Conservation (phyloP, 768 basidiomycete genomes). For the Lactarius sp. region DNA sequence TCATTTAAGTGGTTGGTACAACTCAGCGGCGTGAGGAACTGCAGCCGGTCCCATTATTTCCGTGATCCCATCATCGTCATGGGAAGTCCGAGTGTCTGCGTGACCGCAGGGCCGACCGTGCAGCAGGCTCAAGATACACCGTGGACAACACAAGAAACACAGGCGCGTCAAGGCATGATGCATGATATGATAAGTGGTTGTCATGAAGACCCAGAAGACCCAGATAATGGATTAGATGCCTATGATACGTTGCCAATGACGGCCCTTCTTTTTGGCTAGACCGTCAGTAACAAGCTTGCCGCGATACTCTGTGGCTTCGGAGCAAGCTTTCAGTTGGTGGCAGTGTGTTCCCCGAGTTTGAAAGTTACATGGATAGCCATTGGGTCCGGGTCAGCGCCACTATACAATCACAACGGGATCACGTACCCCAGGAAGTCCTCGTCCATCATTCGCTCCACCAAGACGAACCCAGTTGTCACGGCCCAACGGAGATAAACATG, state of each 20-base stretch:
- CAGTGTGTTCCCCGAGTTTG: background rate
- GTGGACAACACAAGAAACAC: background rate
- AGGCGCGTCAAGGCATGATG: background rate
- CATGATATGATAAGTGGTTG: background rate
- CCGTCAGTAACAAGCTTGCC: background rate
- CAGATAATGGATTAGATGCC: background rate
- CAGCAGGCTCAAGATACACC: background rate
- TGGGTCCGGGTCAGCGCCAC: background rate
- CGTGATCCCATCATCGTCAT: background rate
- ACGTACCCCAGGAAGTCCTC: background rate
- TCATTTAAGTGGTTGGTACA: background rate
- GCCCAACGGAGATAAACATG: background rate
- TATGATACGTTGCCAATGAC: background rate
- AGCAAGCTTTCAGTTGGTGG: background rate
- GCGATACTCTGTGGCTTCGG: background rate
- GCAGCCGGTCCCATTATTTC: background rate
- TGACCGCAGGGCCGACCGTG: background rate
- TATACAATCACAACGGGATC: background rate
- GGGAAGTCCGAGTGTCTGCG: background rate
- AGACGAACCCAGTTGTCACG: background rate
- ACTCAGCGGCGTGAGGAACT: background rate
- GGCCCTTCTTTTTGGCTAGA: background rate
- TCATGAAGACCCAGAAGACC: background rate
- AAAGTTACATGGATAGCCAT: background rate
- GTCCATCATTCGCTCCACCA: background rate